These are phyloP conservation scores for Lathyrus tuberosus DNA, from an alignment of 306 rosid genomes.

Conservation along the genomic window DNA sequence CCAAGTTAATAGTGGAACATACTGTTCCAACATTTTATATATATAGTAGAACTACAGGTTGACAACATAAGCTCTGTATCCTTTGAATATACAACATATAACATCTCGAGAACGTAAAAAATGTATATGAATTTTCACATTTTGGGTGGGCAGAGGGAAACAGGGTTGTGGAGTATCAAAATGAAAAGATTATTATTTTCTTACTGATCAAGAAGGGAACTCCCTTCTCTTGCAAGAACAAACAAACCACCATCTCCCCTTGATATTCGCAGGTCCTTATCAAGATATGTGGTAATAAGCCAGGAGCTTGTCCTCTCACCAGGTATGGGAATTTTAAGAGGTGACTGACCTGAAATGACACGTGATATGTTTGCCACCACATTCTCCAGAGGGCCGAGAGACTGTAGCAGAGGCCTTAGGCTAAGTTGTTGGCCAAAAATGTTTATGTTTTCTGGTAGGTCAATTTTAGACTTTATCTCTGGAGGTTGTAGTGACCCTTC, in stretches of 20 bases:
- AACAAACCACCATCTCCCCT: conserved; percentile 97
- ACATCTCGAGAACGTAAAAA: neutral
- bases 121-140: conserved; percentile 7
- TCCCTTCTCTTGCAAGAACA: conserved; percentile 85
- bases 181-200: conserved; percentile 22
- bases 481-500: conserved; percentile 89
- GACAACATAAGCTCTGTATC: conserved; percentile 24
- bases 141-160: conserved; percentile 11
- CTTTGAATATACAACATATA: conserved; percentile 33
- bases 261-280: conserved; percentile 80
- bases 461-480: conserved; percentile 73
- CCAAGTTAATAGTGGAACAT: neutral
- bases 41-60: conserved; percentile 30
- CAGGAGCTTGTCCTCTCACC: conserved; percentile 86
- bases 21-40: conserved; percentile 22
- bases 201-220: conserved; percentile 68
- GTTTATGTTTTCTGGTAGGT: conserved; percentile 69
- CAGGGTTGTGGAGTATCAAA: neutral
- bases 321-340: conserved; percentile 84
- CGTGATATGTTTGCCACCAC: conserved; percentile 63
- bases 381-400: conserved; percentile 70
- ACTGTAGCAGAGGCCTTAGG: conserved; percentile 67
- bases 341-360: conserved; percentile 75
- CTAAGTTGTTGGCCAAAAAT: conserved; percentile 80
- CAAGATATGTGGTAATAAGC: conserved; percentile 89